Base-by-base conservation (phyloP, 2,329 filamentous ascomycete species). In the Xylaria sp. region DNA sequence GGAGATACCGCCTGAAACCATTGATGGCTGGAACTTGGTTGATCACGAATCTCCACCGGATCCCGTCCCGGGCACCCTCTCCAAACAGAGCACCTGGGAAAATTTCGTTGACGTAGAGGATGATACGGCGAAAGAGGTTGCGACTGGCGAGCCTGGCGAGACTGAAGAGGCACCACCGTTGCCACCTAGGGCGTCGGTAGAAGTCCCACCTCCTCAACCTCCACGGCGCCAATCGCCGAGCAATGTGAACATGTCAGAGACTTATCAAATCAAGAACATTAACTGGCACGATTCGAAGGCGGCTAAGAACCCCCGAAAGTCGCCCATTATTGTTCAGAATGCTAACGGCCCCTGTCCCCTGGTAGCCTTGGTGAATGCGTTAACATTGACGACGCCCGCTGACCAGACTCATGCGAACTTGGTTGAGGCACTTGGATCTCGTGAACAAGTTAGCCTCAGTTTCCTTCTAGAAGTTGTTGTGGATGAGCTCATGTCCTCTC, bases 341-440 rank as follows among this genome's bases (percentile, higher is more conserved):
- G 89, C 91, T 65, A 99, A 99, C 75, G 96, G 96, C 0, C 96
- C 96, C 0, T 99, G 96, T 79, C 96, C 96, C 1, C 82, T 99
- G 16, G 88, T 99, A 29, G 96, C 96, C 1, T 84, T 99, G 5
- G 94, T 98, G 67, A 99, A 99, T 78, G 94, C 94, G 0, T 84
- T 99, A 18, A 92, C 93, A 0, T 82, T 99, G 63, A 94, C 93
- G 2, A 95, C 94, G 0, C 91, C 92, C 0, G 84, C 89, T 3
- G 85, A 88, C 23, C 78, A 78, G 59, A 83, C 73, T 73, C 82
- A 92, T 40, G 92, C 93, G 0, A 90, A 92, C 0, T 85, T 98
- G 21, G 87, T 95, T 0, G 92, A 94, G 70, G 90, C 92, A 0
- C 83, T 99, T 13, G 85, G 90, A 44, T 91, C 91, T 2, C 88